These are phyloP conservation scores for Yarrowia sp. DNA, from an alignment of 805 yeast species.

Conservation along the genomic window DNA sequence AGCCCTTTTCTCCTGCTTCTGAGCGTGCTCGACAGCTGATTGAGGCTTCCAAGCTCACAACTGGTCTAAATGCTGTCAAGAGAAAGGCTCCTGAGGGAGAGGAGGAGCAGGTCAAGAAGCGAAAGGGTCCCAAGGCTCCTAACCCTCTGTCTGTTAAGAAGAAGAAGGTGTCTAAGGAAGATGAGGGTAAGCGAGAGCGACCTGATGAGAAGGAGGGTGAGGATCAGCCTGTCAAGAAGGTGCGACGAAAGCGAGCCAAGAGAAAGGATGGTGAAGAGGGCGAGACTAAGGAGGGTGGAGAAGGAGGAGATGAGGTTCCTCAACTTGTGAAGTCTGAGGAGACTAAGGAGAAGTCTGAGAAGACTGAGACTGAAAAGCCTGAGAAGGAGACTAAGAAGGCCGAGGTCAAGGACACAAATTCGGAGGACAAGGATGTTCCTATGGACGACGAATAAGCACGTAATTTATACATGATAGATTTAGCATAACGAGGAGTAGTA, in stretches of 20 bases:
- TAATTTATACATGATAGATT: slow-evolving; percentile 30
- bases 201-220: slow-evolving; percentile 6
- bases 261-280: slow-evolving; percentile 39
- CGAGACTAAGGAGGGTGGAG: background rate
- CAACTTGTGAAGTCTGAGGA: background rate
- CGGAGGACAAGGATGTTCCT: slow-evolving; percentile 9
- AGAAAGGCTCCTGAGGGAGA: slow-evolving; percentile 44
- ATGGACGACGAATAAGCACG: slow-evolving; percentile 27
- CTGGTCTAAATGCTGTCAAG: slow-evolving; percentile 70
- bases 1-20: slow-evolving; percentile 83
- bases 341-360: background rate
- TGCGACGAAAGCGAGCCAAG: slow-evolving; percentile 44
- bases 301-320: slow-evolving; percentile 2
- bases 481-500: too few relatives aligned
- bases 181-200: slow-evolving; percentile 25
- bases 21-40: slow-evolving; percentile 55
- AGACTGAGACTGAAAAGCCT: background rate
- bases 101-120: slow-evolving; percentile 44
- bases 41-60: slow-evolving; percentile 73
- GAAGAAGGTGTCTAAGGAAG: slow-evolving; percentile 54
- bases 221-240: slow-evolving; percentile 18
- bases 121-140: slow-evolving; percentile 75
- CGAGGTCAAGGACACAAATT: background rate
- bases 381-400: slow-evolving; percentile 6
- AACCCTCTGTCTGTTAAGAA: slow-evolving; percentile 91